Evolutionary conservation across 2,329 filamentous ascomycete species (phyloP).

Genomic region (Arthrocladium fulminans): DNA sequence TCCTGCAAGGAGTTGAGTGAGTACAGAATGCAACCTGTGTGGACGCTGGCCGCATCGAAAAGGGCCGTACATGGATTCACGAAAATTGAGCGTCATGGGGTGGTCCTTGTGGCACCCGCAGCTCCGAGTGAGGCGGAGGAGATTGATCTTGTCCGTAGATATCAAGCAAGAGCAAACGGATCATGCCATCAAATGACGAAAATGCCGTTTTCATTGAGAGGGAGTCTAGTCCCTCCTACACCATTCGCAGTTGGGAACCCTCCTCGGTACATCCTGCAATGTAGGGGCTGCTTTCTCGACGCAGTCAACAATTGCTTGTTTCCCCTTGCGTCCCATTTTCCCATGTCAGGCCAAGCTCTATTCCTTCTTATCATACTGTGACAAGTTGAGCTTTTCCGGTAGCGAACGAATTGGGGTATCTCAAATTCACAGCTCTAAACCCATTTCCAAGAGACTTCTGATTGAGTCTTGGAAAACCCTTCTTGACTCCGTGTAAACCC

Average conservation of each 20-base stretch:
- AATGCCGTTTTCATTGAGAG: too few relatives aligned
- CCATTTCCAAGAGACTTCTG: background rate
- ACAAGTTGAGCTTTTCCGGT: slow-evolving; percentile 8
- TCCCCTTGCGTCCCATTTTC: background rate
- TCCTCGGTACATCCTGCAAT: too few relatives aligned
- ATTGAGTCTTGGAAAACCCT: background rate
- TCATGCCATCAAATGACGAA: too few relatives aligned
- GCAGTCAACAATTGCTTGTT: background rate
- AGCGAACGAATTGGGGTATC: slow-evolving; percentile 10
- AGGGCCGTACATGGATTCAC: background rate
- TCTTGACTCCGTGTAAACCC: background rate
- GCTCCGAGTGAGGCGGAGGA: too few relatives aligned
- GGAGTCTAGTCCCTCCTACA: too few relatives aligned
- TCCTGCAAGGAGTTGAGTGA: too few relatives aligned
- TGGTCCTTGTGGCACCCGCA: too few relatives aligned
- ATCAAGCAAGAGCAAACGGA: too few relatives aligned
- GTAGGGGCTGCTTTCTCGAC: background rate
- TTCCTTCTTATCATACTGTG: slow-evolving; percentile 1
- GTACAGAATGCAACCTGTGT: background rate
- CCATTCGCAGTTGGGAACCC: too few relatives aligned
- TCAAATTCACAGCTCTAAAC: slow-evolving; percentile 6
- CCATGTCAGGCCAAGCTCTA: slow-evolving; percentile 9
- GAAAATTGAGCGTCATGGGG: too few relatives aligned
- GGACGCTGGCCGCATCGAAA: background rate
- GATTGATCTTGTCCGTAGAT: too few relatives aligned